Conservation (phyloP, 1,284 basidiomycete genomes). For the Sutorius eximius region DNA sequence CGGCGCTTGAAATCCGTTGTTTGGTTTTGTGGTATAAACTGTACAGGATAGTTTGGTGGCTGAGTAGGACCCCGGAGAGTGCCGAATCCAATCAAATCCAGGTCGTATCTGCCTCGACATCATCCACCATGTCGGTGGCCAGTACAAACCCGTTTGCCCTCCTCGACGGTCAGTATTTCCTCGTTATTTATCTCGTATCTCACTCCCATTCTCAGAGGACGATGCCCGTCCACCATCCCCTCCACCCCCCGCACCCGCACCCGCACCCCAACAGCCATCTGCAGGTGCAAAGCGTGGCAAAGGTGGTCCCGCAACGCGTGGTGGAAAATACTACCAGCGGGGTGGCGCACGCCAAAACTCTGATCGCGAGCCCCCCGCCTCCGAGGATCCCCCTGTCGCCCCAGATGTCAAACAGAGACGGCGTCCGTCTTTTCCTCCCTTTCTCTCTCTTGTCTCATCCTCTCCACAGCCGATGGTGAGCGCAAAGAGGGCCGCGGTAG, state of each 20-base stretch:
- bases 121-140: slow-evolving; percentile 75
- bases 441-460: slow-evolving; percentile 5
- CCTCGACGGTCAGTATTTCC: slow-evolving; percentile 60
- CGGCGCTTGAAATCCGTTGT: neutral
- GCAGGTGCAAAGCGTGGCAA: slow-evolving; percentile 44
- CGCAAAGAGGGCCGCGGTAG: slow-evolving; percentile 43
- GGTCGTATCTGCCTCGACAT: neutral
- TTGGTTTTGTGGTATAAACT: slow-evolving; percentile 41
- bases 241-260: slow-evolving; percentile 33
- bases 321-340: slow-evolving; percentile 71
- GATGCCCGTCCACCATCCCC: slow-evolving; percentile 47
- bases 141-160: slow-evolving; percentile 79
- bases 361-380: slow-evolving; percentile 46
- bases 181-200: neutral
- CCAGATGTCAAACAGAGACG: slow-evolving; percentile 48
- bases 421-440: slow-evolving; percentile 42
- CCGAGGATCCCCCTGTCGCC: slow-evolving; percentile 29
- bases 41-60: slow-evolving; percentile 47
- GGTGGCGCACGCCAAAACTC: slow-evolving; percentile 54
- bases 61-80: slow-evolving; percentile 41
- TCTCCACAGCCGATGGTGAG: slow-evolving; percentile 51
- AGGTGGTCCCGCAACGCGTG: slow-evolving; percentile 66
- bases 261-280: slow-evolving; percentile 32
- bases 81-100: neutral
- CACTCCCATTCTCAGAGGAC: slow-evolving; percentile 34